These are phyloP conservation scores for Globisporangium recalcitrans DNA, from an alignment of 352 stramenopile genomes.

Conservation along the genomic window DNA sequence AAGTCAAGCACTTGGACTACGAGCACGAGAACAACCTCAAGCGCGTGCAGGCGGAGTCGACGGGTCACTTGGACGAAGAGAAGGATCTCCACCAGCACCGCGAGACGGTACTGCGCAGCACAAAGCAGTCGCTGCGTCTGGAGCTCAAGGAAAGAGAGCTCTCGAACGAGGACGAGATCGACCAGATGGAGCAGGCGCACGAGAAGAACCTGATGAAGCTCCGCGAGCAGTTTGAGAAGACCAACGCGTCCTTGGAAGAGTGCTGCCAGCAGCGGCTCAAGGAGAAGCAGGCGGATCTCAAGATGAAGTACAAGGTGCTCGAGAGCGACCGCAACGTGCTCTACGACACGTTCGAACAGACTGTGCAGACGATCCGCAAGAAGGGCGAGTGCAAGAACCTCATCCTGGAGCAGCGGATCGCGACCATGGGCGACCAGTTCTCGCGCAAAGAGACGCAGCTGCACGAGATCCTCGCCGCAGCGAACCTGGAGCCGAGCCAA, in stretches of 20 bases:
- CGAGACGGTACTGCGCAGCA: constrained; percentile 58
- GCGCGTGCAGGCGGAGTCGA: constrained; percentile 62
- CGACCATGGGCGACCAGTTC: constrained; percentile 66
- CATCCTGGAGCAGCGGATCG: constrained; percentile 80
- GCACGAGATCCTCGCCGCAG: constrained; percentile 64
- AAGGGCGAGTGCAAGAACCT: constrained; percentile 91
- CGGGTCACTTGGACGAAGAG: constrained; percentile 71
- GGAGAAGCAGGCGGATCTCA: constrained; percentile 58
- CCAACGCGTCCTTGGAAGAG: constrained; percentile 66
- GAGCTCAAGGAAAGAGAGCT: constrained; percentile 82
- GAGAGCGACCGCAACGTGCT: constrained; percentile 86
- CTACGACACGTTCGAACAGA: constrained; percentile 89
- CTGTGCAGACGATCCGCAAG: constrained; percentile 85
- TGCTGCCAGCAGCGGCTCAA: constrained; percentile 70
- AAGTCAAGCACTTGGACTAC: constrained; percentile 94
- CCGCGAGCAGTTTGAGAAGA: constrained; percentile 87
- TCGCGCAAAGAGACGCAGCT: constrained; percentile 68
- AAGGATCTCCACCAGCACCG: constrained; percentile 58
- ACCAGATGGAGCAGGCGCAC: constrained; percentile 88
- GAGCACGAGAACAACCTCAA: constrained; percentile 94
- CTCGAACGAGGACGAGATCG: constrained; percentile 86
- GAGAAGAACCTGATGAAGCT: constrained; percentile 92
- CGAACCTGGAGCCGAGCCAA: constrained; percentile 68
- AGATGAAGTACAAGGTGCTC: constrained; percentile 63
- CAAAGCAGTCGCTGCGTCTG: constrained; percentile 69